A percentile compares a stretch with the other conserved stretches of the same genome.
Conservation (phyloP, 768 basidiomycete species). For the Tulasnella sp. region DNA sequence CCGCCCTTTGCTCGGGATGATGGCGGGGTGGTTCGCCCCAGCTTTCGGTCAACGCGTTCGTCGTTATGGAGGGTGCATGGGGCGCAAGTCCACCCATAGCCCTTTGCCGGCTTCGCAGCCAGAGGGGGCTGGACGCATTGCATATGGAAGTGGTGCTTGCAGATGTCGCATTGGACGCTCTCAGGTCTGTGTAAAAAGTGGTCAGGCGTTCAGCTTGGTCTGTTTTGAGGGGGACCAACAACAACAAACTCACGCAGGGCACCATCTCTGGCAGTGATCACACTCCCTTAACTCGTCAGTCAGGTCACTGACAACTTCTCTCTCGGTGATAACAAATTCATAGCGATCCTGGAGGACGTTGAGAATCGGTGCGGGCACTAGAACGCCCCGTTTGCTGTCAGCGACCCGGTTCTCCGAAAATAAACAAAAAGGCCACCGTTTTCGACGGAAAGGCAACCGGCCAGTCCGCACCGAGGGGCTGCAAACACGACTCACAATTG, state of each 20-base stretch:
- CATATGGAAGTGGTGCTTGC: slow-evolving; percentile 95
- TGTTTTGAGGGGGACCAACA: not conserved
- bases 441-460: not conserved
- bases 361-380: slow-evolving; percentile 73
- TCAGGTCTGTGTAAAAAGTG: slow-evolving; percentile 54
- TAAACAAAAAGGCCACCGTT: not conserved
- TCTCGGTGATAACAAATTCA: slow-evolving; percentile 93
- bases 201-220: slow-evolving; percentile 18
- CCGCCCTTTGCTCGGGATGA: slow-evolving; percentile 14
- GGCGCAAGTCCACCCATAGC: slow-evolving; percentile 96
- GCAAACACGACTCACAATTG: slow-evolving; percentile 62
- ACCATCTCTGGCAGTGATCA: slow-evolving; percentile 82
- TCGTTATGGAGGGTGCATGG: slow-evolving; percentile 86
- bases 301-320: slow-evolving; percentile 85
- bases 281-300: slow-evolving; percentile 84
- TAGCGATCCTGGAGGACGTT: slow-evolving; percentile 75
- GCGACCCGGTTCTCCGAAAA: not conserved
- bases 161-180: slow-evolving; percentile 83
- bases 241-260: slow-evolving; percentile 60
- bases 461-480: slow-evolving; percentile 25
- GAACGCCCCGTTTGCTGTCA: slow-evolving; percentile 3
- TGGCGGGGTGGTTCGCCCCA: slow-evolving; percentile 57
- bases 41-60: slow-evolving; percentile 75
- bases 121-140: slow-evolving; percentile 88
- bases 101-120: slow-evolving; percentile 84